Evolutionary conservation across 768 basidiomycete species (phyloP).

Genomic region (Suillus decipiens): DNA sequence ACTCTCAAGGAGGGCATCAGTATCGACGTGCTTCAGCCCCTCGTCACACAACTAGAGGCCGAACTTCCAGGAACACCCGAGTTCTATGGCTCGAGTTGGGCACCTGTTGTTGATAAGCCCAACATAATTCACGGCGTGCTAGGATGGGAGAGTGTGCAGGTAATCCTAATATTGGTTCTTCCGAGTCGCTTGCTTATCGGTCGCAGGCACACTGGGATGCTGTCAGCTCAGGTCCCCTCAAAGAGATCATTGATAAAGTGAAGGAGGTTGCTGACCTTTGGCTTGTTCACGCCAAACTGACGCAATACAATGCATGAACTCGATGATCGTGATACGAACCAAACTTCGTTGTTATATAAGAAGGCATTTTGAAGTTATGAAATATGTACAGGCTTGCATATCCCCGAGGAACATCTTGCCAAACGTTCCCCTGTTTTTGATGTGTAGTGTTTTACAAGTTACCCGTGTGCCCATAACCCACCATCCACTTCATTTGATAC

Average conservation of each 20-base stretch:
- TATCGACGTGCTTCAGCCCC: conserved; percentile 20
- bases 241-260: conserved; percentile 28
- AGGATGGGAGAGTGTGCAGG: conserved; percentile 41
- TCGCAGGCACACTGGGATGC: conserved; percentile 38
- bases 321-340: neutral
- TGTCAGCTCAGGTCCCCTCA: conserved; percentile 30
- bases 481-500: neutral
- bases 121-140: conserved; percentile 32
- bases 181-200: conserved; percentile 1
- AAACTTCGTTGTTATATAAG: neutral
- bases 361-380: neutral
- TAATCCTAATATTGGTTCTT: conserved; percentile 12
- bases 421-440: neutral
- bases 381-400: neutral
- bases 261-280: conserved; percentile 29
- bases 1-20: conserved; percentile 26
- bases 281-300: conserved; percentile 33
- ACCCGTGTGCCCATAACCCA: conserved; percentile 1
- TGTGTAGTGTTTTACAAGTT: neutral
- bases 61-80: conserved; percentile 19
- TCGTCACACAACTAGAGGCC: conserved; percentile 27
- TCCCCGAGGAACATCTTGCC: neutral
- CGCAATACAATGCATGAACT: conserved; percentile 12
- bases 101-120: conserved; percentile 19
- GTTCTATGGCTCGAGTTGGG: conserved; percentile 36